Conservation (phyloP, 768 basidiomycete species). For the Suillus paluster region DNA sequence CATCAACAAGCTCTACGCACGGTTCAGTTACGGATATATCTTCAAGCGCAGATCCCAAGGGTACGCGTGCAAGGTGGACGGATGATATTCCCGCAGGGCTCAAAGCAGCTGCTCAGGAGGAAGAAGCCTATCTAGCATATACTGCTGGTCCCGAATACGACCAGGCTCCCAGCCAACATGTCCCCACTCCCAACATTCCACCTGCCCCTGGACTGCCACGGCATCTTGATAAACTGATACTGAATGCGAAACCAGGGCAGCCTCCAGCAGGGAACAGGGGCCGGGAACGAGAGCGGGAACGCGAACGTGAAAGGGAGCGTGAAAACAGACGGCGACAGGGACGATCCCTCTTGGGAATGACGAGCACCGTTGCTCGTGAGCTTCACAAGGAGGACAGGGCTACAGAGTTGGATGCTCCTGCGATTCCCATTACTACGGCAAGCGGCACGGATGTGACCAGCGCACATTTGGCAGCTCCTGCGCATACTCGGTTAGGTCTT, state of each 20-base stretch:
- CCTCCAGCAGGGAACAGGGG: slow-evolving; percentile 37
- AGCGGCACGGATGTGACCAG: slow-evolving; percentile 43
- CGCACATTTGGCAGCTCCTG: slow-evolving; percentile 27
- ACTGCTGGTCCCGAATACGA: slow-evolving; percentile 37
- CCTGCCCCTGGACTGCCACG: slow-evolving; percentile 87
- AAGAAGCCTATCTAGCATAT: slow-evolving; percentile 71
- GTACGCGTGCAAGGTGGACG: slow-evolving; percentile 63
- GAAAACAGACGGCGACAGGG: slow-evolving; percentile 36
- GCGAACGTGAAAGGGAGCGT: slow-evolving; percentile 39
- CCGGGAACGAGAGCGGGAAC: slow-evolving; percentile 36
- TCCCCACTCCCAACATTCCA: slow-evolving; percentile 79
- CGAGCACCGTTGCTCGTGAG: slow-evolving; percentile 36
- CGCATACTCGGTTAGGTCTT: slow-evolving; percentile 37
- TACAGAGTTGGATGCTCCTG: slow-evolving; percentile 24
- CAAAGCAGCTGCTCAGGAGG: slow-evolving; percentile 77
- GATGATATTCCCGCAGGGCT: slow-evolving; percentile 77
- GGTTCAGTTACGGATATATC: slow-evolving; percentile 31
- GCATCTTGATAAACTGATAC: slow-evolving; percentile 91
- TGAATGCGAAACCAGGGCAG: slow-evolving; percentile 58
- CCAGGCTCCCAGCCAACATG: slow-evolving; percentile 42
- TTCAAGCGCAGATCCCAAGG: slow-evolving; percentile 35
- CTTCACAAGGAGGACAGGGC: slow-evolving; percentile 26
- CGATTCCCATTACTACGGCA: slow-evolving; percentile 42
- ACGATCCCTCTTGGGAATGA: slow-evolving; percentile 40
- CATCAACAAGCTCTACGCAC: slow-evolving; percentile 40